Evolutionary conservation across 163 green algal species (phyloP), one percentile per base, ranked within the genome.

Genomic region (Prototheca stagnorum): DNA sequence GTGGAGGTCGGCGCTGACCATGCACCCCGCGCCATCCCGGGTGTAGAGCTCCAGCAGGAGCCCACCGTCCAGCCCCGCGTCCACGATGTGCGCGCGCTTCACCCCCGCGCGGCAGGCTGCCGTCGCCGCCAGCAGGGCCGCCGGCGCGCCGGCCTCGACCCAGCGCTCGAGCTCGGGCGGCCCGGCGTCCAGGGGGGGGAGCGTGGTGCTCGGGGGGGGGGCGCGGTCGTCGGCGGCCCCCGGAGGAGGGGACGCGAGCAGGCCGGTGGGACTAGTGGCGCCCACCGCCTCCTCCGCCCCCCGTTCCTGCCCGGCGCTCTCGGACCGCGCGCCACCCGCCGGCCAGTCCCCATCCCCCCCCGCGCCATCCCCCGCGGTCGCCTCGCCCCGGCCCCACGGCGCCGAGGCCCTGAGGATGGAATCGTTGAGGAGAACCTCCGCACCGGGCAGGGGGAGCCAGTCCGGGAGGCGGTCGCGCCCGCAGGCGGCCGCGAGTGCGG

Each of bases 1-100:
- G 31, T 70, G 65, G 25, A 93, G 88, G 66, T 98, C 86, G 3
- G 75, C 77, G n/a, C 61, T 85, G 35, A 92, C 84, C 85, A 98
- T 95, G 42, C 66, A 37, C 44, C 83, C 85, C 8, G 92, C 67
- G 6, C 86, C 89, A 40, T 95, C 87, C 14, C 75, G 59, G 20
- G 69, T 80, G 71, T 96, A 98, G 20, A 98, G 76, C 79, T 97
- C 88, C 48, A 95, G 75, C 55, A 96, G 64, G 42, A 97, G 64
- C 11, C 79, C 77, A 14, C 88, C 56, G 20, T 74, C 65, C 3
- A 61, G 44, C 27, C 49, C 39, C 1, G 79, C 79, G 54, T 95
- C 77, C n/a, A 97, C 65, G 35, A 97, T 54, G 61, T 97, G 88
- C 0, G 83, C 74, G 3, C 86, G 74, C 45, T 75, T 82, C 0